Base-by-base conservation (phyloP, 345 rosid species). In the Rhizophora apiculata region DNA sequence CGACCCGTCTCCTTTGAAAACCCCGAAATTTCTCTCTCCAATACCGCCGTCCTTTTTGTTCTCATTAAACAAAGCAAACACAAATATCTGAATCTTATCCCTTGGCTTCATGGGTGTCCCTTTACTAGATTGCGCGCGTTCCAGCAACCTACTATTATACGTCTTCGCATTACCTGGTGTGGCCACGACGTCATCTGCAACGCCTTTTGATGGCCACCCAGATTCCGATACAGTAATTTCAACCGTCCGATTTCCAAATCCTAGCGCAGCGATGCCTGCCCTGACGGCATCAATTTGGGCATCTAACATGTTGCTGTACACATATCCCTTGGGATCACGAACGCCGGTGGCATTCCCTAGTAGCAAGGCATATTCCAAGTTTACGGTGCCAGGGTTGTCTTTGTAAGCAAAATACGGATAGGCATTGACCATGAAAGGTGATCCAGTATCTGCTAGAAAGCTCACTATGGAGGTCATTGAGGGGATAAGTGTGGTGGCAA, bases 371-470 rank as follows among this genome's bases (percentile, higher is more conserved):
- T 85, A 84, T 68, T 85, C 81, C 37, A 85, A 26, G 62, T 81
- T 61, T n/a, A 88, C 87, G 7, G 80, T 49, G 59, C 31, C 67
- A 31, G 87, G 85, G 72, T 78, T 82, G 48, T 76, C 87, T 27
- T 81, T 81, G 72, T 85, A 88, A 10, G 89, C 92, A 67, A 86
- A 88, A 74, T 86, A 88, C 0, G 93, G 93, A 37, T 86, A 88
- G 0, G 90, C 88, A 61, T 88, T 88, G 74, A 88, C 64, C 87
- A 88, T 82, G 76, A 86, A 86, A 0, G 93, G 85, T 9, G 89
- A 76, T 0, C 83, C 86, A 0, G 85, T 83, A 24, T 86, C 85
- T 26, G 82, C 83, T 30, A 86, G 57, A 72, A 88, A 86, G 39
- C 72, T 75, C 9, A 85, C 72, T 0, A 88, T 75, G 22, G 89